Evolutionary conservation across 2,329 filamentous ascomycete species (phyloP).

Genomic region (Chaetothyriales sp.): DNA sequence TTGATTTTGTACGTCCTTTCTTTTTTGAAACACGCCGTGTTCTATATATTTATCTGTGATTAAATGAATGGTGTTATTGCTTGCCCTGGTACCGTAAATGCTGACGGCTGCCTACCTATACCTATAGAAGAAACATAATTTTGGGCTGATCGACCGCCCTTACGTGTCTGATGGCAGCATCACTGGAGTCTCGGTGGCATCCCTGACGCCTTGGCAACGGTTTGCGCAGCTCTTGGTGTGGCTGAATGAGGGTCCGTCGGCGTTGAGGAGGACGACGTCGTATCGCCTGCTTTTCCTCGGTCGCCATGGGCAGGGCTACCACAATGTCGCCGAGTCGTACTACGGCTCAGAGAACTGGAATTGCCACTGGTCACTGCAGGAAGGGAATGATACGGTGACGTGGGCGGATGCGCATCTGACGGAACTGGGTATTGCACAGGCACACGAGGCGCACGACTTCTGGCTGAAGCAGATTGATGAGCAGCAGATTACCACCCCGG

Average conservation of each 20-base stretch:
- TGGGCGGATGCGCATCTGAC: conserved; percentile 51
- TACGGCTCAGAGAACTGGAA: conserved; percentile 50
- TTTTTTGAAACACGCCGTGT: neutral
- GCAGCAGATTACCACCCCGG: conserved; percentile 38
- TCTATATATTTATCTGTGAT: conserved; percentile 22
- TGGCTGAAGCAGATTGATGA: conserved; percentile 37
- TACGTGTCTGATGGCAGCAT: conserved; percentile 30
- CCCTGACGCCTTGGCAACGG: conserved; percentile 41
- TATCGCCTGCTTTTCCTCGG: conserved; percentile 48
- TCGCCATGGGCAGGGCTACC: conserved; percentile 47
- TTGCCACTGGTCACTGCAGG: conserved; percentile 45
- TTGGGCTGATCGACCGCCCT: conserved; percentile 35
- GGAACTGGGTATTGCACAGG: conserved; percentile 38
- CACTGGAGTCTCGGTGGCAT: conserved; percentile 4
- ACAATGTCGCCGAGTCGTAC: conserved; percentile 47
- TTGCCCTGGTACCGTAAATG: neutral
- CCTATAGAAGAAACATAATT: conserved; percentile 21
- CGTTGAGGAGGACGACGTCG: conserved; percentile 20
- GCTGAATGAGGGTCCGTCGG: conserved; percentile 30
- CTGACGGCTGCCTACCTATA: neutral
- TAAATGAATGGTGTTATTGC: neutral
- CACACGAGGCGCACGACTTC: conserved; percentile 33
- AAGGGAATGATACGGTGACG: conserved; percentile 36
- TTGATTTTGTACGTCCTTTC: conserved; percentile 27
- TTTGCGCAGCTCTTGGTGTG: conserved; percentile 36